phyloP scores from a whole-genome alignment of 2,329 filamentous ascomycete genomes.

The Talaromyces pinophilus region DNA sequence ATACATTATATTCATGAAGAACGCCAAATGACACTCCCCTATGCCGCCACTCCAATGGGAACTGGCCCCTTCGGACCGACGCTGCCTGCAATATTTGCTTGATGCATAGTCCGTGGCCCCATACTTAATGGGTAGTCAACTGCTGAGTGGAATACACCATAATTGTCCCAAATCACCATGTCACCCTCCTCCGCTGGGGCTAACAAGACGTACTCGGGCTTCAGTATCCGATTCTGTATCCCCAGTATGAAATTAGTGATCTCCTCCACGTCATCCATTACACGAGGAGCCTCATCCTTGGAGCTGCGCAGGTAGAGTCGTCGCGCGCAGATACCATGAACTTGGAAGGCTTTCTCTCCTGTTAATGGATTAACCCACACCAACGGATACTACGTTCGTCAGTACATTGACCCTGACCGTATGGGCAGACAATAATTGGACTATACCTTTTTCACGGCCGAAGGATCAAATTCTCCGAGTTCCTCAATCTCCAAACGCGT shows the following conservation, averaged over 20 bases:
- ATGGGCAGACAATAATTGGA: background rate
- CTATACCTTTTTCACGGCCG: conserved; percentile 18
- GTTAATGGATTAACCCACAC: conserved; percentile 51
- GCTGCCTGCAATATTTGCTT: conserved; percentile 48
- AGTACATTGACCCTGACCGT: background rate
- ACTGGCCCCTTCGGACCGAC: conserved; percentile 33
- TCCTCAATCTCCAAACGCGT: conserved; percentile 10
- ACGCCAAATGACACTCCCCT: background rate
- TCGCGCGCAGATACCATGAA: conserved; percentile 46
- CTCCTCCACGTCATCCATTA: conserved; percentile 18
- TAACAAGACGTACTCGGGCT: conserved; percentile 48
- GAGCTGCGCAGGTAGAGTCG: conserved; percentile 30
- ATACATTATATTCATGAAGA: background rate
- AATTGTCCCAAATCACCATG: conserved; percentile 51
- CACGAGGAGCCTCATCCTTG: background rate
- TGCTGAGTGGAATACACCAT: conserved; percentile 46
- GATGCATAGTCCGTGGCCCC: conserved; percentile 50
- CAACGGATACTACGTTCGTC: conserved; percentile 43
- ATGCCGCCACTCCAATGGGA: conserved; percentile 12
- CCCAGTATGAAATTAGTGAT: conserved; percentile 8
- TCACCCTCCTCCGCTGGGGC: conserved; percentile 47
- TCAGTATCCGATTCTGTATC: conserved; percentile 18
- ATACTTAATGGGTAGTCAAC: conserved; percentile 46
- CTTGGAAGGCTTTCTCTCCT: conserved; percentile 47
- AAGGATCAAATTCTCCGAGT: conserved; percentile 17